These are phyloP conservation scores for Candida xyloterini DNA, from an alignment of 805 yeast species.

Conservation along the genomic window DNA sequence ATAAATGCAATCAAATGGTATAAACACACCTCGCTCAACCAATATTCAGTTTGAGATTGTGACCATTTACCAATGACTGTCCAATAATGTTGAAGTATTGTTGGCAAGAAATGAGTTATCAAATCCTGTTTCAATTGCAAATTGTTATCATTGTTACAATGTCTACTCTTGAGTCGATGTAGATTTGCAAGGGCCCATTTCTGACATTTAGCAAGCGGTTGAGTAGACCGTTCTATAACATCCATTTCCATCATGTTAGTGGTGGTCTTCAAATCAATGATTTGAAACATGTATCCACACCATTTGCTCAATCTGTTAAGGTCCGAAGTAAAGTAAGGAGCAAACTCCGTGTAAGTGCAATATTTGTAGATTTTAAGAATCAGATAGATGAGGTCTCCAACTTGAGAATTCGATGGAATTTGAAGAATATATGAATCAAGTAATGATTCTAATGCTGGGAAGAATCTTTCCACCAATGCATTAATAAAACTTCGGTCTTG, in stretches of 20 bases:
- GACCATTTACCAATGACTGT: conserved; percentile 71
- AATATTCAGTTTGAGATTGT: conserved; percentile 37
- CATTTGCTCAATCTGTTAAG: conserved; percentile 52
- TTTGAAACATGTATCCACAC: conserved; percentile 67
- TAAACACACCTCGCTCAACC: conserved; percentile 64
- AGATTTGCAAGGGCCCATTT: conserved; percentile 87
- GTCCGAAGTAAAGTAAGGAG: conserved; percentile 52
- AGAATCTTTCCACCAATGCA: conserved; percentile 49
- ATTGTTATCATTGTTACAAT: conserved; percentile 32
- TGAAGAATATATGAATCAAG: conserved; percentile 45
- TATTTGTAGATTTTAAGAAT: conserved; percentile 76
- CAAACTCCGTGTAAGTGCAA: conserved; percentile 69
- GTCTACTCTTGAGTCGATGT: conserved; percentile 62
- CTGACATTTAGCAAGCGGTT: conserved; percentile 62
- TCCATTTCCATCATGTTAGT: conserved; percentile 41
- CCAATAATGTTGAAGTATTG: conserved; percentile 58
- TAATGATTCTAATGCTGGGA: conserved; percentile 61
- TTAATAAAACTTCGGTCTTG: conserved; percentile 49
- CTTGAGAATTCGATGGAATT: conserved; percentile 30
- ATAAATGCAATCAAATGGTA: conserved; percentile 62
- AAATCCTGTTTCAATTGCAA: conserved; percentile 35
- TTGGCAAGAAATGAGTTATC: conserved; percentile 63
- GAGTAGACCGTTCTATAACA: conserved; percentile 41
- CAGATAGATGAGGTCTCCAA: conserved; percentile 67
- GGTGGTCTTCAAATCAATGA: conserved; percentile 48